phyloP scores from a whole-genome alignment of 345 rosid genomes.

The Schrenkiella parvula region DNA sequence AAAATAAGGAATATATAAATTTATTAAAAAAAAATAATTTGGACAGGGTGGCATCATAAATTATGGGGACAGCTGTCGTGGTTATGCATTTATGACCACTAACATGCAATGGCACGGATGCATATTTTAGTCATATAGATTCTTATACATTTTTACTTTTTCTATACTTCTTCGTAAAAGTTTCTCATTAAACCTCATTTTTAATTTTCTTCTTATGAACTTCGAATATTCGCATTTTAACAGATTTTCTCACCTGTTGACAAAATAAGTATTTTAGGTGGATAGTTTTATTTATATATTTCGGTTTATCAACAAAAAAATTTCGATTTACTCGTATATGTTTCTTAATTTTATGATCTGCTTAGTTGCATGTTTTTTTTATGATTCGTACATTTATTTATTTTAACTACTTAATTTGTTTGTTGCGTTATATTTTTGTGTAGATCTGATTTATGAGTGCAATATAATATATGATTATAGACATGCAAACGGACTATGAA shows the following conservation, averaged over 20 bases:
- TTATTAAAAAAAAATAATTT: background rate
- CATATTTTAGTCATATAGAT: conserved; percentile 9
- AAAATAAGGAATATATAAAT: background rate
- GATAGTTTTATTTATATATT: background rate
- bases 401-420: background rate
- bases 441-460: background rate
- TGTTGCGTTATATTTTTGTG: background rate
- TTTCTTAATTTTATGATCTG: background rate
- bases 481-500: conserved; percentile 19
- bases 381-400: background rate
- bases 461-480: background rate
- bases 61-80: conserved; percentile 30
- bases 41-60: conserved; percentile 36
- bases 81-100: conserved; percentile 32
- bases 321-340: background rate
- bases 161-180: background rate
- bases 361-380: background rate
- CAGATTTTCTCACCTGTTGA: background rate
- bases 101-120: conserved; percentile 36
- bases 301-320: background rate
- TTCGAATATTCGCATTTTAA: background rate
- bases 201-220: background rate
- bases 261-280: background rate
- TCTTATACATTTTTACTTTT: conserved; percentile 14
- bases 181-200: background rate